phyloP scores from a whole-genome alignment of 768 basidiomycete species.

The Daedaleopsis sinensis region DNA sequence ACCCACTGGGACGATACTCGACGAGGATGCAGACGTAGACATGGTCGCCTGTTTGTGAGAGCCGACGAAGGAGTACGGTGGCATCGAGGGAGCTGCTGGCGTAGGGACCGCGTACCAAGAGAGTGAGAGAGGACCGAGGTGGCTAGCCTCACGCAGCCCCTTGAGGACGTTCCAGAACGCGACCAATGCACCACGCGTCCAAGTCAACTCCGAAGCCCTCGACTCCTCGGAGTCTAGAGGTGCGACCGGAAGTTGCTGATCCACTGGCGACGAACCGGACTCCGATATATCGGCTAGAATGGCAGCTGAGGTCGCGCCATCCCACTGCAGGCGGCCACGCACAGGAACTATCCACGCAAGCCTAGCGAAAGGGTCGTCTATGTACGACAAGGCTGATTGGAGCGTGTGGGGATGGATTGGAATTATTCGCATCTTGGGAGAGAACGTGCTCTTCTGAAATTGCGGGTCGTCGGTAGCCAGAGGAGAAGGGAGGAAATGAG shows the following conservation, averaged over 20 bases:
- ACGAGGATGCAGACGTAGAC: background rate
- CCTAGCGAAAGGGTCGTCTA: slow-evolving; percentile 9
- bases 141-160: slow-evolving; percentile 3
- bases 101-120: slow-evolving; percentile 12
- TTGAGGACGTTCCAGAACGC: slow-evolving; percentile 20
- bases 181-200: slow-evolving; percentile 16
- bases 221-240: background rate
- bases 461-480: background rate
- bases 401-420: slow-evolving; percentile 17
- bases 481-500: slow-evolving; percentile 1
- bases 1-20: no score
- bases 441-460: background rate
- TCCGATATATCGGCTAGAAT: background rate
- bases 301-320: slow-evolving; percentile 9
- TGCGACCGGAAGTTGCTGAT: background rate
- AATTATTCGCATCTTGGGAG: background rate
- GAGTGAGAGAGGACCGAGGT: slow-evolving; percentile 21
- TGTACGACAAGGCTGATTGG: background rate
- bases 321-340: slow-evolving; percentile 20
- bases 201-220: slow-evolving; percentile 1
- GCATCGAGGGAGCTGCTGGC: background rate
- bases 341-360: slow-evolving; percentile 24
- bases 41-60: slow-evolving; percentile 5
- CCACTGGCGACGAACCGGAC: background rate
- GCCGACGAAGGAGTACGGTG: slow-evolving; percentile 1